Conservation (phyloP, 2,329 filamentous ascomycete genomes). For the Fulvia fulva region DNA sequence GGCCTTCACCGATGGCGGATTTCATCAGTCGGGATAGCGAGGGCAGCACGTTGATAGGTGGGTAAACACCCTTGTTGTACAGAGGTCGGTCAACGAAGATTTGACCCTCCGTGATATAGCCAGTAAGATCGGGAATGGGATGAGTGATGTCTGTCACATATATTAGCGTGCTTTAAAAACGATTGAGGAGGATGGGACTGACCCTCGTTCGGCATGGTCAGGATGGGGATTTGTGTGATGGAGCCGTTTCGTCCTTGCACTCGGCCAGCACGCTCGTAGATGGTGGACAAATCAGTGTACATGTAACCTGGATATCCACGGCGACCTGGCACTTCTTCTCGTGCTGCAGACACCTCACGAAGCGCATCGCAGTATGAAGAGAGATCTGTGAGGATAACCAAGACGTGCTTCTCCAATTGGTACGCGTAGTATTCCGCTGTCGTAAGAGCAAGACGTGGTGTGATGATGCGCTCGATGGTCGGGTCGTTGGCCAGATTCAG, state of each 20-base stretch:
- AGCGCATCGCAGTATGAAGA: constrained; percentile 98
- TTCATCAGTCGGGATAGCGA: constrained; percentile 99
- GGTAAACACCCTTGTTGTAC: constrained; percentile 95
- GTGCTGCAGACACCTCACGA: constrained; percentile 94
- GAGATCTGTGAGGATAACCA: constrained; percentile 97
- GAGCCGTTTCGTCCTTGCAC: constrained; percentile 95
- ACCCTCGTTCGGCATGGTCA: constrained; percentile 99
- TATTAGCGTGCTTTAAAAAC: constrained; percentile 6
- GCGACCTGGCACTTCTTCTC: constrained; percentile 98
- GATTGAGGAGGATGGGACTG: constrained; percentile 19
- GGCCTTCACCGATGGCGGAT: constrained; percentile 95
- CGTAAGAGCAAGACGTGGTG: constrained; percentile 92
- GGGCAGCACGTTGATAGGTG: constrained; percentile 96
- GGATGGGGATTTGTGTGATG: constrained; percentile 97
- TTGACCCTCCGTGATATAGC: constrained; percentile 98
- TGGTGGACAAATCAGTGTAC: constrained; percentile 99
- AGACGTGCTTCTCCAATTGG: constrained; percentile 98
- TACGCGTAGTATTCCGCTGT: constrained; percentile 99
- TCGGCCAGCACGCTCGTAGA: constrained; percentile 98
- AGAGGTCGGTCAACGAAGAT: constrained; percentile 95
- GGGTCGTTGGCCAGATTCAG: constrained; percentile 98
- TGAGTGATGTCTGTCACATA: constrained; percentile 75
- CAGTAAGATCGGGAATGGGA: constrained; percentile 96
- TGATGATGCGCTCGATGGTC: constrained; percentile 99
- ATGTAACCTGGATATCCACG: constrained; percentile 99